phyloP scores from a whole-genome alignment of 495 filamentous ascomycete genomes.

The Tuber indicum region DNA sequence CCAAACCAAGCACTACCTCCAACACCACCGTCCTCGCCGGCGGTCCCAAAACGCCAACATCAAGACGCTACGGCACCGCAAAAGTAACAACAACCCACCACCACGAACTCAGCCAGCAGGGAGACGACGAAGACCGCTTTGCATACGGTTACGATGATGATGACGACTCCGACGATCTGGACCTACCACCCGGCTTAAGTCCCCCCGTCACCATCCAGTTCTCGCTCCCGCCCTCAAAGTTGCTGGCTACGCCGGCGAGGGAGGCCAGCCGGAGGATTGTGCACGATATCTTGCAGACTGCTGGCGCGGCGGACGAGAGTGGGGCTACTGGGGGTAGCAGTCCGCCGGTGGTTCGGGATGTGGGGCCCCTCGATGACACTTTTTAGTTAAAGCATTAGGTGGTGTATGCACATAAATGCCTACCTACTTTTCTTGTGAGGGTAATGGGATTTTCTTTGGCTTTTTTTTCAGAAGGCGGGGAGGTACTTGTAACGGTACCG shows the following conservation, averaged over 20 bases:
- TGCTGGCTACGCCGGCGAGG: conserved; percentile 87
- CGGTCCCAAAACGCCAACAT: conserved; percentile 1
- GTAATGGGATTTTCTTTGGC: background rate
- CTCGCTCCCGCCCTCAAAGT: conserved; percentile 72
- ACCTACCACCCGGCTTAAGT: conserved; percentile 60
- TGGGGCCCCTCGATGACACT: conserved; percentile 24
- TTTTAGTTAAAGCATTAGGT: conserved; percentile 13
- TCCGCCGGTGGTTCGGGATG: conserved; percentile 21
- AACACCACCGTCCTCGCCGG: background rate
- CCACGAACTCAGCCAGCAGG: background rate
- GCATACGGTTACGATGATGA: conserved; percentile 46
- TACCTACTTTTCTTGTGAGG: background rate
- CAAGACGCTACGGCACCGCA: conserved; percentile 2
- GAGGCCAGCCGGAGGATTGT: conserved; percentile 92
- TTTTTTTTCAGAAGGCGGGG: background rate
- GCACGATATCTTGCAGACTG: conserved; percentile 78
- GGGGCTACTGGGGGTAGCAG: conserved; percentile 29
- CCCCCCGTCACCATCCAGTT: conserved; percentile 98
- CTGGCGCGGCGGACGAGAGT: conserved; percentile 52
- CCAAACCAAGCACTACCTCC: background rate
- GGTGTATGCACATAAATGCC: background rate
- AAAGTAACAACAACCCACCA: conserved; percentile 7
- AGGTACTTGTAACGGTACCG: background rate
- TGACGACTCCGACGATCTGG: conserved; percentile 55
- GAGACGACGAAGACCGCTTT: background rate